Conservation (phyloP, 2,329 filamentous ascomycete species). For the Phialemonium atrogriseum region DNA sequence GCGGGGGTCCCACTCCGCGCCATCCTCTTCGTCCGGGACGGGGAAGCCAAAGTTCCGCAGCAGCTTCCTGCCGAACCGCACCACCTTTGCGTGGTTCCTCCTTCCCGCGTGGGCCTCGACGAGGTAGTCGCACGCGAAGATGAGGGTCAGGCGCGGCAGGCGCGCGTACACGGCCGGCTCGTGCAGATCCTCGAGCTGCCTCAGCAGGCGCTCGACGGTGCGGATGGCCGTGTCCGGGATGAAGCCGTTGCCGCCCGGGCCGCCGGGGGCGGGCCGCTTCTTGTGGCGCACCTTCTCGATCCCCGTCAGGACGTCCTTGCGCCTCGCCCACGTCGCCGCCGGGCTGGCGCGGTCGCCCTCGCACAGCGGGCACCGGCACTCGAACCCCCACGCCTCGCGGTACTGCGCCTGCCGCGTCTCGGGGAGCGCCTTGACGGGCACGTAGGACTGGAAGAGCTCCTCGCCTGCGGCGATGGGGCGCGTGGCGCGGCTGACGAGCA, state of each 20-base stretch:
- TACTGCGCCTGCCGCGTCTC: constrained; percentile 19
- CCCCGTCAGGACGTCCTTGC: constrained; percentile 12
- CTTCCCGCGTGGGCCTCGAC: constrained; percentile 21
- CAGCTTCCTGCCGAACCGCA: constrained; percentile 19
- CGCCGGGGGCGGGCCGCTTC: too few relatives aligned
- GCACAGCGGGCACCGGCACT: constrained; percentile 30
- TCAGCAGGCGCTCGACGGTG: constrained; percentile 19
- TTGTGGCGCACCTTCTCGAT: constrained; percentile 17
- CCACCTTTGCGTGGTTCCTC: constrained; percentile 23
- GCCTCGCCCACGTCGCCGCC: constrained; percentile 10
- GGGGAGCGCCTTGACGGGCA: constrained; percentile 21
- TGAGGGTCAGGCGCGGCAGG: constrained; percentile 23
- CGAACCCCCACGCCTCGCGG: constrained; percentile 27
- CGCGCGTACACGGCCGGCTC: constrained; percentile 20
- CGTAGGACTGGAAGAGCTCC: constrained; percentile 30
- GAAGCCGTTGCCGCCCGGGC: constrained; percentile 11
- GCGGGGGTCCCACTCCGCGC: constrained; percentile 12
- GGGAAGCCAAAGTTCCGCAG: constrained; percentile 25
- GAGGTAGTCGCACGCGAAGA: constrained; percentile 28
- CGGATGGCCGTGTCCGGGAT: constrained; percentile 23
- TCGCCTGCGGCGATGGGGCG: constrained; percentile 25
- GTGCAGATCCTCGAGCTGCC: constrained; percentile 22
- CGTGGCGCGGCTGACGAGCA: constrained; percentile 24
- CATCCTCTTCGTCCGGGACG: constrained; percentile 12
- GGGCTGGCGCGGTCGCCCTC: constrained; percentile 17